Conservation (phyloP, 768 basidiomycete species). For the Rhodosporidiobolus odoratus region DNA sequence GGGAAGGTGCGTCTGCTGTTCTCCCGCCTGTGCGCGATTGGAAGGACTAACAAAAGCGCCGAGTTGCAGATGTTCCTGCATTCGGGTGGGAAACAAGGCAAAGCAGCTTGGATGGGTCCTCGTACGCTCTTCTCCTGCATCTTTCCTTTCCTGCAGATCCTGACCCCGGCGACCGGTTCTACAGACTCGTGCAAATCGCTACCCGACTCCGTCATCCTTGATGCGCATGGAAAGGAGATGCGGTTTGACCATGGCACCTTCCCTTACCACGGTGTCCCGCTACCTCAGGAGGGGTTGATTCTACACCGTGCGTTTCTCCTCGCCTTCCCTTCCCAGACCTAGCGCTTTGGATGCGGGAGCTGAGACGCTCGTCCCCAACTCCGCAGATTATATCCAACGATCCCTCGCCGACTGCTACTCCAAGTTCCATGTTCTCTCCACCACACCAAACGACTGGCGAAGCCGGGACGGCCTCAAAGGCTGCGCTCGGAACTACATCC, state of each 20-base stretch:
- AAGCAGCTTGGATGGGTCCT: conserved; percentile 23
- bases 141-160: background rate
- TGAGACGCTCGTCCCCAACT: background rate
- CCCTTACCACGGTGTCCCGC: conserved; percentile 11
- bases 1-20: conserved; percentile 11
- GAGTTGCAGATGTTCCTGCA: conserved; percentile 24
- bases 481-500: conserved; percentile 35
- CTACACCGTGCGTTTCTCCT: conserved; percentile 15
- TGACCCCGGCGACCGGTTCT: no score
- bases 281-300: conserved; percentile 26
- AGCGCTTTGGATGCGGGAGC: no score
- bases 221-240: conserved; percentile 5
- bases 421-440: conserved; percentile 25
- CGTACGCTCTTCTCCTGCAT: conserved; percentile 5
- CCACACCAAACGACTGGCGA: conserved; percentile 31
- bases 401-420: conserved; percentile 23
- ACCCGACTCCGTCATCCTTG: conserved; percentile 11
- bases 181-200: conserved; percentile 31
- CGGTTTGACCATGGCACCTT: background rate
- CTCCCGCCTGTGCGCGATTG: background rate
- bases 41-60: background rate
- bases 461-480: conserved; percentile 29
- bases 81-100: background rate
- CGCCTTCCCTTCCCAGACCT: no score
- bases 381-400: conserved; percentile 32